These are phyloP conservation scores for Xylariaceae sp. DNA, from an alignment of 2,329 filamentous ascomycete species.

Conservation along the genomic window DNA sequence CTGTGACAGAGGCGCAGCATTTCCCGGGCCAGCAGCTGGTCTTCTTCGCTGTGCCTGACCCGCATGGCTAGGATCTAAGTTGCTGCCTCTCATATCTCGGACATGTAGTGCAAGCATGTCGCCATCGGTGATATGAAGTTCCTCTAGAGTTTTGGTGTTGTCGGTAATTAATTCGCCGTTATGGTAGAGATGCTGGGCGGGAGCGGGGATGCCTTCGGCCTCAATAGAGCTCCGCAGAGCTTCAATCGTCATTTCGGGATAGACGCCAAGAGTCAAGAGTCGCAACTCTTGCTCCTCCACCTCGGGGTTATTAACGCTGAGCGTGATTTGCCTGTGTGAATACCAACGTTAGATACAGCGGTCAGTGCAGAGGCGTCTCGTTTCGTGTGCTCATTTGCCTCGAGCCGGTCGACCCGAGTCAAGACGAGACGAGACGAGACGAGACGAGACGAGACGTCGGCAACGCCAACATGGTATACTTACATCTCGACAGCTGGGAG, in stretches of 20 bases:
- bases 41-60: constrained; percentile 33
- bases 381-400: not conserved
- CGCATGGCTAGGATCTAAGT: constrained; percentile 34
- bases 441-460: not conserved
- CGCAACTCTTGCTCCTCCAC: constrained; percentile 57
- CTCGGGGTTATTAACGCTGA: constrained; percentile 64
- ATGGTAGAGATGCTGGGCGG: constrained; percentile 79
- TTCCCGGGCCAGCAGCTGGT: constrained; percentile 13
- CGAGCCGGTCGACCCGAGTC: not conserved
- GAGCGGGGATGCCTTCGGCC: constrained; percentile 68
- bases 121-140: constrained; percentile 75
- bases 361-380: not conserved
- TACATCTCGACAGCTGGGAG: constrained; percentile 14
- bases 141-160: constrained; percentile 73
- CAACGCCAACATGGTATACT: not conserved
- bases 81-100: constrained; percentile 49
- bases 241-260: constrained; percentile 66
- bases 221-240: constrained; percentile 85
- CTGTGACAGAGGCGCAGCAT: constrained; percentile 36
- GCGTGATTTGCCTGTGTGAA: constrained; percentile 63
- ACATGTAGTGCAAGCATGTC: constrained; percentile 92
- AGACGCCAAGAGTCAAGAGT: constrained; percentile 61
- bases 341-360: constrained; percentile 9
- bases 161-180: constrained; percentile 77
- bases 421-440: not conserved